Base-by-base conservation (phyloP, 1,284 basidiomycete species). In the Pterula multifida region DNA sequence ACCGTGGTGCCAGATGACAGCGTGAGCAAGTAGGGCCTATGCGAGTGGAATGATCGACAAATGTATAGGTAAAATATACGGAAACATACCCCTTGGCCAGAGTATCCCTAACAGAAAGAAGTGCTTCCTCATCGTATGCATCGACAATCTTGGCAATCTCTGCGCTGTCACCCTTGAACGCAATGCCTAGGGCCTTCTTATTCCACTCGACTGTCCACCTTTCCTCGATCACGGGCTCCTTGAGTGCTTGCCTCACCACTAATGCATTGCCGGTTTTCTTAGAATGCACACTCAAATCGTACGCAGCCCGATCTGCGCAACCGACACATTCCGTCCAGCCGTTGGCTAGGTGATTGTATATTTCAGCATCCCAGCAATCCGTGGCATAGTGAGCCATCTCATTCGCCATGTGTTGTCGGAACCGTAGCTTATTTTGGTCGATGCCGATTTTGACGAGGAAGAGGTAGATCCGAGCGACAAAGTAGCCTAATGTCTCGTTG, bases 321-420 rank as follows among this genome's bases (percentile, higher is more conserved):
- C 95, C 96, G 48, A 98, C 94, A 66, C 95, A 98, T 70, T 98
- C 96, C 54, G 92, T 95, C 96, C 96, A 98, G 4, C 45, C 45
- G 49, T 95, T 95, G 19, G 9, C 39, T 59, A 84, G 87, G 46
- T 89, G 88, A 50, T 90, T 94, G 60, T 93, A 78, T 57, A 98
- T 97, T 72, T 98, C 95, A 52, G 94, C 94, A 65, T 98, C 95
- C 95, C 95, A 99, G 69, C 95, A 98, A 70, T 98, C 95, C 26
- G 91, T 81, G 52, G 95, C 95, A 65, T 98, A 98, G 68, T 98
- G 95, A 0, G 95, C 95, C 96, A 98, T 98, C 72, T 98, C 95
- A 70, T 90, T 91, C 2, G 11, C 71, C 86, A 90, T 90, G 68
- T 90, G 86, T 63, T 91, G 88, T 17, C 89, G 75, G 78, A 90